Conservation (phyloP, 140 eudicot genomes). For the Anethum foeniculum region DNA sequence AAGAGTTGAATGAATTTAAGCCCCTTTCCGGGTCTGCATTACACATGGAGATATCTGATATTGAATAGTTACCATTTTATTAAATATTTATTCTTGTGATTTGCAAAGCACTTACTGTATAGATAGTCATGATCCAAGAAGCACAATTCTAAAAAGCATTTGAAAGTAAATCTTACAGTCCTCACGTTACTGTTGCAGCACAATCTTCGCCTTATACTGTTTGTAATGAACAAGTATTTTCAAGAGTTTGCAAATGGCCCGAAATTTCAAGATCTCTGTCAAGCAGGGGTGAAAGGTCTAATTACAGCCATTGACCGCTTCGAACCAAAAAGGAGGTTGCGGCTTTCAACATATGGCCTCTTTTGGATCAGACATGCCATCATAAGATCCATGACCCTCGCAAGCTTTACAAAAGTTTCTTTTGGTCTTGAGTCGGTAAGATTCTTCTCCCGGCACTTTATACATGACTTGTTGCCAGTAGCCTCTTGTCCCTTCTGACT, state of each 20-base stretch:
- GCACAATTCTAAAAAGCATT: background rate
- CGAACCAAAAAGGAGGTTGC: conserved; percentile 69
- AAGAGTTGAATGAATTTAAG: background rate
- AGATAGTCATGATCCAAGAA: background rate
- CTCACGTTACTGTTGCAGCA: conserved; percentile 52
- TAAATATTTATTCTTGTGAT: background rate
- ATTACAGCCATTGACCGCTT: conserved; percentile 91
- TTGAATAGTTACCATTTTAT: background rate
- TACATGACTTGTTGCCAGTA: background rate
- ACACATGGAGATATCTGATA: background rate
- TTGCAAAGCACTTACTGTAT: conserved; percentile 3
- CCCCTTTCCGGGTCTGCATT: background rate
- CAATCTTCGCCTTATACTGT: conserved; percentile 79
- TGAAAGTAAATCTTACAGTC: conserved; percentile 11
- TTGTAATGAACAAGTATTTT: conserved; percentile 88
- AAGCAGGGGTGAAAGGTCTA: conserved; percentile 95
- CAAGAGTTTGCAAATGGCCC: conserved; percentile 81
- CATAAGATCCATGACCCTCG: conserved; percentile 80
- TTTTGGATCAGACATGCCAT: conserved; percentile 95
- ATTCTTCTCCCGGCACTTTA: background rate
- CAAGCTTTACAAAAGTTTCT: conserved; percentile 80
- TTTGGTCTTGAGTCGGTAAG: conserved; percentile 96
- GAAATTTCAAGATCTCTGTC: conserved; percentile 80
- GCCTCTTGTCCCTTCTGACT: background rate
- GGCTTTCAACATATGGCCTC: conserved; percentile 80